phyloP scores from a whole-genome alignment of 2,329 filamentous ascomycete genomes.

The Boeremia lycopersici region DNA sequence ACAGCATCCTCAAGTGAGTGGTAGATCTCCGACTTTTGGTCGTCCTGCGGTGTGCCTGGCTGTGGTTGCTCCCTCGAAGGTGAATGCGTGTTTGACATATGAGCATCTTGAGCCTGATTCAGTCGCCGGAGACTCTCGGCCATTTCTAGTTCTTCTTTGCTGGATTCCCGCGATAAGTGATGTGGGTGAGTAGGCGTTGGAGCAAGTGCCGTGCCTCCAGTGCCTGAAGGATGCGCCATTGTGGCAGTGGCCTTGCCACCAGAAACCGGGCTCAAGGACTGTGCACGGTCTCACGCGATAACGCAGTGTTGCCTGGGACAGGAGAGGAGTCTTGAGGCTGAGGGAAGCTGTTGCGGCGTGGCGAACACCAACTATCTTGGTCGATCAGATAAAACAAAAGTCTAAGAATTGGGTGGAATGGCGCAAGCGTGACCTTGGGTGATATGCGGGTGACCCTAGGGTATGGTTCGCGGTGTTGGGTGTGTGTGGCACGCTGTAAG shows the following conservation, averaged over 20 bases:
- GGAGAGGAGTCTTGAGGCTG: not conserved
- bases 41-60: constrained; percentile 24
- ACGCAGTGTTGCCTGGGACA: constrained; percentile 28
- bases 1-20: constrained; percentile 50
- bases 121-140: constrained; percentile 54
- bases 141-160: constrained; percentile 57
- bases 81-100: constrained; percentile 25
- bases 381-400: constrained; percentile 22
- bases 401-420: constrained; percentile 20
- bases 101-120: constrained; percentile 51
- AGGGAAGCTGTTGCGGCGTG: not conserved
- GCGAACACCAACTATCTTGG: not conserved
- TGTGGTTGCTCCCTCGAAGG: constrained; percentile 25
- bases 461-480: constrained; percentile 22
- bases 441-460: constrained; percentile 27
- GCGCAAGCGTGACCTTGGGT: constrained; percentile 35
- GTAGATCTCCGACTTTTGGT: constrained; percentile 43
- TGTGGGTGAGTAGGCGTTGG: constrained; percentile 46
- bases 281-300: constrained; percentile 15
- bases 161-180: constrained; percentile 51
- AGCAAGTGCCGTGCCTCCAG: constrained; percentile 46
- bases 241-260: constrained; percentile 18
- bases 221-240: constrained; percentile 39
- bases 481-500: constrained; percentile 23
- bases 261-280: constrained; percentile 9